A percentile compares a stretch with the other conserved stretches of the same genome.
phyloP scores from a whole-genome alignment of 352 stramenopile genomes.

The Pythium graminicola region DNA sequence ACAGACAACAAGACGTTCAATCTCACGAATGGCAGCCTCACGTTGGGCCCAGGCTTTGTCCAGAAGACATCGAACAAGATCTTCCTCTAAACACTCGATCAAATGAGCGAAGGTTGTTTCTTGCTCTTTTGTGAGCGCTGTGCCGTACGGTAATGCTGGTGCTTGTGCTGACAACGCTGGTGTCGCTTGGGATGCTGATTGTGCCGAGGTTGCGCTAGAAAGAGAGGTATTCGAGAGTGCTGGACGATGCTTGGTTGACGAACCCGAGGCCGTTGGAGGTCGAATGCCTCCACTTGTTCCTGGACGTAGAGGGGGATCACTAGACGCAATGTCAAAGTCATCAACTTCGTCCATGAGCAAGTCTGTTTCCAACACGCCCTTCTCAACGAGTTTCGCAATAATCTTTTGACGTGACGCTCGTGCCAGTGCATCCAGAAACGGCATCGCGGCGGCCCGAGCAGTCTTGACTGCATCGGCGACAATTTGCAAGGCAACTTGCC shows the following conservation, averaged over 20 bases:
- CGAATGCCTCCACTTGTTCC: constrained; percentile 49
- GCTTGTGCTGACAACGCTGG: constrained; percentile 28
- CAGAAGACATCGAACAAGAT: constrained; percentile 66
- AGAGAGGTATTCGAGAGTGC: constrained; percentile 51
- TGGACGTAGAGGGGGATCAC: constrained; percentile 30
- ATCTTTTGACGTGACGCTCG: constrained; percentile 66
- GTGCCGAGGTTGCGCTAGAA: constrained; percentile 19
- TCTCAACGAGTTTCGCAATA: constrained; percentile 72
- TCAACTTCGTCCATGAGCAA: constrained; percentile 83
- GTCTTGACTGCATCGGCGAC: constrained; percentile 58
- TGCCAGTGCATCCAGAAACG: constrained; percentile 60
- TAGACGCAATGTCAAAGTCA: constrained; percentile 53
- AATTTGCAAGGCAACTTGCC: constrained; percentile 58
- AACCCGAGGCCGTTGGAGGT: constrained; percentile 61
- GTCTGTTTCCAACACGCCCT: constrained; percentile 62
- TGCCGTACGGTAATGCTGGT: constrained; percentile 58
- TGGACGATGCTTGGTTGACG: constrained; percentile 71
- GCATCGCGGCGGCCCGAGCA: constrained; percentile 51
- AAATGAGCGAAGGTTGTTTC: constrained; percentile 39
- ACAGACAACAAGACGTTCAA: constrained; percentile 59
- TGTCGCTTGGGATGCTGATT: neutral
- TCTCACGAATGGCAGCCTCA: constrained; percentile 63
- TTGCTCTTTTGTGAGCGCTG: constrained; percentile 56
- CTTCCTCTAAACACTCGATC: constrained; percentile 57
- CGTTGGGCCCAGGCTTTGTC: constrained; percentile 77